A percentile compares a stretch with the other conserved stretches of the same genome.
Conservation (phyloP, 495 filamentous ascomycete species). For the Talaromyces adpressus region DNA sequence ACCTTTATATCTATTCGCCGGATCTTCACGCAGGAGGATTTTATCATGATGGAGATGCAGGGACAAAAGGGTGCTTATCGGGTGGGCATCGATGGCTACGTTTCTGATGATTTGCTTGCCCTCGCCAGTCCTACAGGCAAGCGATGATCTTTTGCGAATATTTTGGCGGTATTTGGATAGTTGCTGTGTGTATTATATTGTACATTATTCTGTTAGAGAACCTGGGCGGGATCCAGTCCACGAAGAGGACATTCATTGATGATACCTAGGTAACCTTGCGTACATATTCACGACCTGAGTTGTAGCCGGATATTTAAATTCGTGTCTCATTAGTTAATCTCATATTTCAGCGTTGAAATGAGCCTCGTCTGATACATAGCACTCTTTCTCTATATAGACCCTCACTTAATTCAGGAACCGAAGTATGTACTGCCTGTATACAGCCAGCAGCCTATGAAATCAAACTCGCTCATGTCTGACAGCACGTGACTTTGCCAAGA, state of each 20-base stretch:
- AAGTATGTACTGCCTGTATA: not conserved
- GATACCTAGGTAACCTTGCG: not conserved
- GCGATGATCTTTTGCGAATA: not conserved
- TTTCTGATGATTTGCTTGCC: conserved; percentile 30
- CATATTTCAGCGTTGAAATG: not conserved
- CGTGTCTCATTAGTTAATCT: not conserved
- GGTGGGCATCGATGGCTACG: conserved; percentile 32
- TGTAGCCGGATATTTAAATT: not conserved
- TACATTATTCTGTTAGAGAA: not conserved
- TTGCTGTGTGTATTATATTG: conserved; percentile 1
- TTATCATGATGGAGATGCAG: conserved; percentile 36
- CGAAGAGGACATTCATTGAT: too few relatives aligned
- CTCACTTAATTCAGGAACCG: not conserved
- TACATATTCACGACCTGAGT: not conserved
- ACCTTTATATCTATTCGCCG: conserved; percentile 33
- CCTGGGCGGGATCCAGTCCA: too few relatives aligned
- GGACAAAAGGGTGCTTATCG: conserved; percentile 32
- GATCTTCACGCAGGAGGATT: conserved; percentile 38
- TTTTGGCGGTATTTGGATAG: not conserved
- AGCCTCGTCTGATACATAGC: not conserved
- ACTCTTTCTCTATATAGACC: not conserved
- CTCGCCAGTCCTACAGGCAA: conserved; percentile 21
- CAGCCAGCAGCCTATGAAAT: not conserved
- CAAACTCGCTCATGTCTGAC: not conserved
- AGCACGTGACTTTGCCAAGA: conserved; percentile 4